Conservation (phyloP, 331 rosid genomes). For the Malus hybrid region DNA sequence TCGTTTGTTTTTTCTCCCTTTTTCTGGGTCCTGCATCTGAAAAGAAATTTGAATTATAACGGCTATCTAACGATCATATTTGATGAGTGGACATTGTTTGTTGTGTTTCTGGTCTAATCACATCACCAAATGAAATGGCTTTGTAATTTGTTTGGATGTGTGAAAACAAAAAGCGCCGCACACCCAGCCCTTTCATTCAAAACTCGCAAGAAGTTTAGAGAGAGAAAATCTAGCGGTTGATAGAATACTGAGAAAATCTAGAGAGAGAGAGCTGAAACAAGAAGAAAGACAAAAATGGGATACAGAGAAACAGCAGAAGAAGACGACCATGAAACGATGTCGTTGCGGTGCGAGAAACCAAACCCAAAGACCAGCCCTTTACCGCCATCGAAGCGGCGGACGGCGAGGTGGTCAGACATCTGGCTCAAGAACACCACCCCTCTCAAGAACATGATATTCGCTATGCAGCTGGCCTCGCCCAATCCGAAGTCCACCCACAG, state of each 20-base stretch:
- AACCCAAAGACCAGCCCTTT: conserved; percentile 15
- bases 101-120: not conserved
- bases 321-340: conserved; percentile 29
- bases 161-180: not conserved
- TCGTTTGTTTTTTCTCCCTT: no score
- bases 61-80: not conserved
- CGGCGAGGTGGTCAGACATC: conserved; percentile 56
- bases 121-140: not conserved
- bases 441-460: conserved; percentile 40
- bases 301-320: not conserved
- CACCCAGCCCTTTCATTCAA: not conserved
- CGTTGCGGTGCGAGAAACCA: conserved; percentile 23
- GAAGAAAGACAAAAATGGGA: not conserved
- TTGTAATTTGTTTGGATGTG: no score
- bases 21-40: not conserved
- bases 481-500: conserved; percentile 12
- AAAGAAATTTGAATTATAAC: not conserved
- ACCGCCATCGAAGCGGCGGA: conserved; percentile 27
- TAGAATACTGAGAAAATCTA: not conserved
- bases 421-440: conserved; percentile 52
- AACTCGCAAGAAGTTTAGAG: not conserved
- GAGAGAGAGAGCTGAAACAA: not conserved
- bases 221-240: not conserved
- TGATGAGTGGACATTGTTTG: not conserved
- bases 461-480: conserved; percentile 63